Evolutionary conservation across 495 filamentous ascomycete genomes (phyloP), one percentile per base, ranked within the genome.

Genomic region (Hypoxylon lenormandii): DNA sequence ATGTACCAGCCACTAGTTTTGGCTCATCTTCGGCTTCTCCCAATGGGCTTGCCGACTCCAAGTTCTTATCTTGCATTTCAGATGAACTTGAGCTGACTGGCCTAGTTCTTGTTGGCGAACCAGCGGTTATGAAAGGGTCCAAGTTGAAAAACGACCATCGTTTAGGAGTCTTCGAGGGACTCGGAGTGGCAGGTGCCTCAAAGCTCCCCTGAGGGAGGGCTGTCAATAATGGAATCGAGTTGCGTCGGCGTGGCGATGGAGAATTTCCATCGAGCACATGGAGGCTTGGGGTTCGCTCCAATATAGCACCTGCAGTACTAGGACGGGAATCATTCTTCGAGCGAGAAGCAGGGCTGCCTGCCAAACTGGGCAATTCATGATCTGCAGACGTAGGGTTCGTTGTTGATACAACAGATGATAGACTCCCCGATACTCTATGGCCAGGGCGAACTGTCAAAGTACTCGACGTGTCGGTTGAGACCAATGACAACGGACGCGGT

Each of bases 381-480:
- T 84, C 83, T 36, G 58, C 53, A 37, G 63, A 48, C 12, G 62
- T 77, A 13, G 74, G 69, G 40, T 78, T 81, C 5, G 77, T 75
- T 48, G 78, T 58, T 23, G 87, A 88, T 8, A 87, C 77, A 43
- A 91, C 76, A 2, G 89, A 89, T 0, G 86, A 88, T 5, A 90
- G 84, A 61, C 86, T 90, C 22, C 85, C 86, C 8, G 86, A 85
- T 22, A 89, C 81, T 13, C 86, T 89, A 69, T 92, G 87, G 45
- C 83, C 83, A 10, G 81, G 87, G 28, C 87, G 83, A 16, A 88
- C 78, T 3, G 85, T 89, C 22, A 86, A 75, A 19, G 85, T 92
- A 66, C 87, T 91, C 45, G 90, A 88, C 0, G 90, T 89, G 61
- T 93, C 90, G 6, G 87, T 89, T 1, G 91, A 94, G 6, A 91